Evolutionary conservation across 495 filamentous ascomycete genomes (phyloP).

Genomic region (Thermothielavioides terrestris): DNA sequence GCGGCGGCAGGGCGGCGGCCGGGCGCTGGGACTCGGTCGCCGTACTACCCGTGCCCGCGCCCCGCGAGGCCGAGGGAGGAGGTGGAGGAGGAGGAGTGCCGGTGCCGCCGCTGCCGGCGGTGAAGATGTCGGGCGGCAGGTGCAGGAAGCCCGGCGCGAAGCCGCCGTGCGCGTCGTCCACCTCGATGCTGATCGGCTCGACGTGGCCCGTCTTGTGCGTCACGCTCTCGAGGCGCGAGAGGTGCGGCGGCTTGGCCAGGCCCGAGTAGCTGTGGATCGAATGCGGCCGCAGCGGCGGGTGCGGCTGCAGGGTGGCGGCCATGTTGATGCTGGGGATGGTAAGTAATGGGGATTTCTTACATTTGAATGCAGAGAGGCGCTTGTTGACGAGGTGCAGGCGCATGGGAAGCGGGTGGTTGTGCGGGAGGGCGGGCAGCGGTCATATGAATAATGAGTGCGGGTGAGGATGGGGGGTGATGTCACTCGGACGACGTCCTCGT

Average conservation of each 20-base stretch:
- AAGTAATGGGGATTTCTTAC: not conserved
- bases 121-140: slow-evolving; percentile 15
- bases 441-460: not conserved
- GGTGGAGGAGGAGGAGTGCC: no score
- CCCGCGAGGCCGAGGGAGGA: not conserved
- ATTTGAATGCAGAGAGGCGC: not conserved
- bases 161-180: slow-evolving; percentile 11
- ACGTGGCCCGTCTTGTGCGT: slow-evolving; percentile 3
- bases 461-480: not conserved
- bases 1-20: not conserved
- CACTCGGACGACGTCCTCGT: slow-evolving; percentile 1
- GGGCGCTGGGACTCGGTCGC: not conserved
- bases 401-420: not conserved
- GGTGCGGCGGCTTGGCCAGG: slow-evolving; percentile 9
- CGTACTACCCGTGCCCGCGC: not conserved
- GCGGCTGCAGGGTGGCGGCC: slow-evolving; percentile 2
- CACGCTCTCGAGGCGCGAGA: slow-evolving; percentile 6
- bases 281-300: not conserved
- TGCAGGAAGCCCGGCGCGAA: slow-evolving; percentile 19
- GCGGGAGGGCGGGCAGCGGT: not conserved
- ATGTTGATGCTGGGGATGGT: not conserved
- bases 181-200: slow-evolving; percentile 13
- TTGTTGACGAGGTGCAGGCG: not conserved
- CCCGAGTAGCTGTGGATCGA: slow-evolving; percentile 13
- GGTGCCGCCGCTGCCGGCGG: no score